Base-by-base conservation (phyloP, 179 eudicot genomes). In the Camellia oleifera region DNA sequence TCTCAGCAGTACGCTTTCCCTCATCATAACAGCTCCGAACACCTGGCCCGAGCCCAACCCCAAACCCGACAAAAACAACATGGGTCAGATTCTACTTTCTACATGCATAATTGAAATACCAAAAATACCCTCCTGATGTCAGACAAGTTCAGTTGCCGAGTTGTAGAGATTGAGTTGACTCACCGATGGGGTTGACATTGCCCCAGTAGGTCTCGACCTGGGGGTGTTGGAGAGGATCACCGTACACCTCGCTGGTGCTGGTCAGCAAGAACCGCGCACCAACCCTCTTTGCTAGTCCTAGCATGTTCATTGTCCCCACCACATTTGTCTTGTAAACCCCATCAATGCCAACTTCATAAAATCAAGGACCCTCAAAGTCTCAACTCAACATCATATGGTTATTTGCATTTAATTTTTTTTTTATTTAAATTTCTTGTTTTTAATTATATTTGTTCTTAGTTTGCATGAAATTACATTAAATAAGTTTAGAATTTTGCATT, bases 211-310 rank as follows among this genome's bases (percentile, higher is more conserved):
- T 70, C 86, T 91, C 94, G 2, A 71, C 46, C 64, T 91, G 94
- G 62, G 94, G 94, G 54, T 91, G 94, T 63, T 91, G 80, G 45
- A 91, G 86, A 1, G 94, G 94, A 81, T 91, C 94, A 74, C 94
- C 92, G 53, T 91, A 91, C 20, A 91, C 94, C 83, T 91, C 92
- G 61, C 94, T 91, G 44, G 94, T 91, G 86, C 94, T 91, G 4
- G 92, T 91, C 7, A 91, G 81, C 85, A 91, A 78, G 79, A 91
- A 91, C 46, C 94, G 82, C 0, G 94, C 92, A 61, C 89, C 89
- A 3, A 89, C 80, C 77, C 94, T 81, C 87, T 91, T 91, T 1
- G 92, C 94, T 64, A 91, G 79, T 40, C 94, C 94, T 23, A 91
- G 79, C 94, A 91, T 89, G 91, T 91, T 91, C 72, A 89, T 45